phyloP scores from a whole-genome alignment of 2,329 filamentous ascomycete species.

The Calonectria pteridis region DNA sequence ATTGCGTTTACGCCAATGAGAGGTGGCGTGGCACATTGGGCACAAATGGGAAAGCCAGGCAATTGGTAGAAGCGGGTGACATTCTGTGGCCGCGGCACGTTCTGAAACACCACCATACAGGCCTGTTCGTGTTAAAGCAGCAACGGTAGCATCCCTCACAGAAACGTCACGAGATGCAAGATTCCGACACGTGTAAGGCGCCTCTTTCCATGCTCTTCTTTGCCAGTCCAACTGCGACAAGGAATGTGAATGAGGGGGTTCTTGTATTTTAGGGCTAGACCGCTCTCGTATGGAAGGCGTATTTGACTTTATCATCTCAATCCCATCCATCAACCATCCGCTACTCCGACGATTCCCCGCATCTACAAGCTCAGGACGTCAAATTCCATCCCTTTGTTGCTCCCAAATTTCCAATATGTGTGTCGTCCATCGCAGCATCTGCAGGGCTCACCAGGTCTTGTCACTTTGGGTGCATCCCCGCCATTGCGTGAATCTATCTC shows the following conservation, averaged over 20 bases:
- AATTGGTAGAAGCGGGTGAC: neutral
- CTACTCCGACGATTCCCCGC: neutral
- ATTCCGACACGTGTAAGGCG: neutral
- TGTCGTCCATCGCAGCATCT: too few relatives aligned
- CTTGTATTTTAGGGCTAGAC: neutral
- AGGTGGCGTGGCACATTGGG: neutral
- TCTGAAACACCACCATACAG: neutral
- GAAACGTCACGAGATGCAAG: neutral
- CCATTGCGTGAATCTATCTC: neutral
- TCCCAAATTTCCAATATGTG: neutral
- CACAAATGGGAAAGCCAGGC: neutral
- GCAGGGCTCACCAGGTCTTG: neutral
- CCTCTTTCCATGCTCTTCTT: neutral
- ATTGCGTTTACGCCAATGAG: neutral
- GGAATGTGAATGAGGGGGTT: neutral
- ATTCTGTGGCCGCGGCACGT: neutral
- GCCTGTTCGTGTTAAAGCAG: neutral
- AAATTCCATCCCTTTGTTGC: neutral
- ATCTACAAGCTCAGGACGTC: neutral
- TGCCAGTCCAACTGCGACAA: too few relatives aligned
- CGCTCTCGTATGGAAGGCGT: neutral
- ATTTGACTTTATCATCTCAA: neutral
- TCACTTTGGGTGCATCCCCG: neutral
- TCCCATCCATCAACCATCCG: neutral
- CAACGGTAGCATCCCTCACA: too few relatives aligned